Conservation (phyloP, 371 early-diverging fungal genomes). For the Mortierella polycephala region DNA sequence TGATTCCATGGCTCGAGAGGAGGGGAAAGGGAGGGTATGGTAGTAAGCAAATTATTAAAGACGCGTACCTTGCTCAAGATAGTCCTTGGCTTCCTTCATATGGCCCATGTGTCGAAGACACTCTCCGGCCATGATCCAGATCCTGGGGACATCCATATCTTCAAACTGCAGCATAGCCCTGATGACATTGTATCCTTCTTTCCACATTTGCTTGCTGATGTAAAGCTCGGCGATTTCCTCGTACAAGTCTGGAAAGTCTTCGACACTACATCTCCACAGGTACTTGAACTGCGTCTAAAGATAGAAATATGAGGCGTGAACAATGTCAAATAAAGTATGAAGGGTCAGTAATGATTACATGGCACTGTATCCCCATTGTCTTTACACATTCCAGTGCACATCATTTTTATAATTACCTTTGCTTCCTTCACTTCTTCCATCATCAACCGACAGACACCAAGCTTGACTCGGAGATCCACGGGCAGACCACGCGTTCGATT, state of each 20-base stretch:
- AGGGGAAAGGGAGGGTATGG: neutral
- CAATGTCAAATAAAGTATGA: too few relatives aligned
- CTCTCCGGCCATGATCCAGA: slow-evolving; percentile 60
- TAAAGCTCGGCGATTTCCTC: slow-evolving; percentile 87
- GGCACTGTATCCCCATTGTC: neutral
- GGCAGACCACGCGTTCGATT: slow-evolving; percentile 66
- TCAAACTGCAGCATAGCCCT: slow-evolving; percentile 65
- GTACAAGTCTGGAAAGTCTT: slow-evolving; percentile 80
- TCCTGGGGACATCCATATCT: slow-evolving; percentile 60
- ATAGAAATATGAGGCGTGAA: too few relatives aligned
- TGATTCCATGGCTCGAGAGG: neutral
- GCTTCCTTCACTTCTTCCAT: slow-evolving; percentile 76
- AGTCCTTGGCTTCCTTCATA: slow-evolving; percentile 47
- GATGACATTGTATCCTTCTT: slow-evolving; percentile 73
- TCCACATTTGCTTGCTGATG: slow-evolving; percentile 72
- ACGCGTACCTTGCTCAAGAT: slow-evolving; percentile 29
- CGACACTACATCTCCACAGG: slow-evolving; percentile 63
- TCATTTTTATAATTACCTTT: slow-evolving; percentile 56
- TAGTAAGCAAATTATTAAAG: neutral
- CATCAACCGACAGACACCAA: slow-evolving; percentile 84
- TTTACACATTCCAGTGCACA: too few relatives aligned
- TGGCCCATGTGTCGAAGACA: slow-evolving; percentile 50
- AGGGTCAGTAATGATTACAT: too few relatives aligned
- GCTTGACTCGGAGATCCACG: slow-evolving; percentile 84
- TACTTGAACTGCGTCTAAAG: slow-evolving; percentile 74